Conservation (phyloP, 441 rosid genomes). For the Syzygium malaccense region DNA sequence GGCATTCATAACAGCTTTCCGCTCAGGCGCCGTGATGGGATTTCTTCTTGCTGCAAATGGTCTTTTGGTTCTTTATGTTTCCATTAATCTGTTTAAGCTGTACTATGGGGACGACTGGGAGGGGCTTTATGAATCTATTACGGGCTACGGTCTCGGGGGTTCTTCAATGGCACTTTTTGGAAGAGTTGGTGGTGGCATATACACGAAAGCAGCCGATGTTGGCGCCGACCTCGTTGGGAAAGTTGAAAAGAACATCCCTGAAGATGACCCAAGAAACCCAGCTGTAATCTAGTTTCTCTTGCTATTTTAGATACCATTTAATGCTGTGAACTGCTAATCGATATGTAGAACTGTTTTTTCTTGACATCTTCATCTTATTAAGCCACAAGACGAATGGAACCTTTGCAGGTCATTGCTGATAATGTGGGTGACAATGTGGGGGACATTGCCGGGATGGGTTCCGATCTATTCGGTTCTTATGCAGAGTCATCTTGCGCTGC, state of each 20-base stretch:
- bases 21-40: slow-evolving; percentile 44
- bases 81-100: slow-evolving; percentile 33
- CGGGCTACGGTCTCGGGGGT: slow-evolving; percentile 64
- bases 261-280: slow-evolving; percentile 44
- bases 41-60: slow-evolving; percentile 49
- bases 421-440: slow-evolving; percentile 75
- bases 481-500: slow-evolving; percentile 67
- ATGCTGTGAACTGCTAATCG: not conserved
- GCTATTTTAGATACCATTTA: not conserved
- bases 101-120: slow-evolving; percentile 52
- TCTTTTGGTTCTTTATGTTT: slow-evolving; percentile 33
- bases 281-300: slow-evolving; percentile 19
- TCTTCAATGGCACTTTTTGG: slow-evolving; percentile 71
- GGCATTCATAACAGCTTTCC: slow-evolving; percentile 37
- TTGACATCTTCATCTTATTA: not conserved
- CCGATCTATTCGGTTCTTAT: slow-evolving; percentile 53
- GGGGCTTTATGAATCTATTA: slow-evolving; percentile 62
- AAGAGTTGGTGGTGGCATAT: slow-evolving; percentile 63
- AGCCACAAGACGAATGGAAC: not conserved
- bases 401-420: slow-evolving; percentile 54
- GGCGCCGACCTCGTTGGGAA: slow-evolving; percentile 48
- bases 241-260: slow-evolving; percentile 42
- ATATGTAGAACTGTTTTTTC: not conserved
- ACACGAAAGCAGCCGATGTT: slow-evolving; percentile 44
- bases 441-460: slow-evolving; percentile 66